Conservation (phyloP, 768 basidiomycete species). For the Rhizopogon roseolus region DNA sequence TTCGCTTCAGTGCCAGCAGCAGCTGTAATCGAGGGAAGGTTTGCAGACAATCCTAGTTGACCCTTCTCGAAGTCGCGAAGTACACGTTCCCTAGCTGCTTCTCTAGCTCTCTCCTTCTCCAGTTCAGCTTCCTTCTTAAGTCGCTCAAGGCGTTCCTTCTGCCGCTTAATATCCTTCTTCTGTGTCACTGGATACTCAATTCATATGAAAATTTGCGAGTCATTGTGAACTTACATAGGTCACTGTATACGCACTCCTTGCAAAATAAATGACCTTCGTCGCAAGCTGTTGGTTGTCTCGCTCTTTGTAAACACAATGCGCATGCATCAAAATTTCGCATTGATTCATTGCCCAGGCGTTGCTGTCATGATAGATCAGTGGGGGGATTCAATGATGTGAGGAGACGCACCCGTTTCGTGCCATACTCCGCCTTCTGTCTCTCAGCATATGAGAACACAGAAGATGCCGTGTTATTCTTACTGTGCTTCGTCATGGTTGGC, state of each 20-base stretch:
- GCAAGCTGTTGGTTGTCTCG: constrained; percentile 82
- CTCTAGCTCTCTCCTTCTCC: constrained; percentile 63
- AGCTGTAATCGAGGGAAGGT: constrained; percentile 25
- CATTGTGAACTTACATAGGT: constrained; percentile 57
- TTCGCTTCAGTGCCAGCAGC: constrained; percentile 34
- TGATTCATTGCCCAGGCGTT: constrained; percentile 72
- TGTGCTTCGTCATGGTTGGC: constrained; percentile 73
- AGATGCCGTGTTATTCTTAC: constrained; percentile 87
- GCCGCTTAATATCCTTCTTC: constrained; percentile 90
- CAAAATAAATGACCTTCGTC: constrained; percentile 89
- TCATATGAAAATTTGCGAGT: constrained; percentile 7
- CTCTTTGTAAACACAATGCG: constrained; percentile 79
- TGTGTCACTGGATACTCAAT: constrained; percentile 58
- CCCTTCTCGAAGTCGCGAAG: constrained; percentile 86
- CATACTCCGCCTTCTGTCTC: constrained; percentile 76
- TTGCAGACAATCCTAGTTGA: constrained; percentile 65
- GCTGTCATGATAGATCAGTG: constrained; percentile 13
- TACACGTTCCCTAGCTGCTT: constrained; percentile 84
- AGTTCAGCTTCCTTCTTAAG: constrained; percentile 77
- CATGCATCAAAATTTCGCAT: constrained; percentile 93
- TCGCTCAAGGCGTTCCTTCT: constrained; percentile 72
- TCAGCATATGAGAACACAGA: constrained; percentile 90
- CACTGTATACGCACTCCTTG: constrained; percentile 88
- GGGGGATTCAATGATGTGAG: neutral
- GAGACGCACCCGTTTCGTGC: constrained; percentile 63